phyloP scores from a whole-genome alignment of 768 basidiomycete genomes.

The Tubosaeta brunneosetosa region DNA sequence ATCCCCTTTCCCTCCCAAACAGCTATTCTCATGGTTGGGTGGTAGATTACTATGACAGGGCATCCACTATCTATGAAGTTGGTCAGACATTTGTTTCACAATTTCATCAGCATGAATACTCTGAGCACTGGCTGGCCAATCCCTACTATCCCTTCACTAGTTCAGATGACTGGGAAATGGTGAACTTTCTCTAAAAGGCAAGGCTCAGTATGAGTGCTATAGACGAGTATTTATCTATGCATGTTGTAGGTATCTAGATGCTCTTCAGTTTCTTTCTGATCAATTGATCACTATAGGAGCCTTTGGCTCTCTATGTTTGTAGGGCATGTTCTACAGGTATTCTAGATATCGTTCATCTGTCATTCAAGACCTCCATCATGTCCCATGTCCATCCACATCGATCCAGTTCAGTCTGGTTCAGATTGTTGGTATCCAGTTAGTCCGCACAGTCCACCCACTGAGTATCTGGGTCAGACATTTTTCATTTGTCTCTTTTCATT shows the following conservation, averaged over 20 bases:
- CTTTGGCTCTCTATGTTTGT: too few relatives aligned
- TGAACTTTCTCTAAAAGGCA: background rate
- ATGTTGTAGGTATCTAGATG: background rate
- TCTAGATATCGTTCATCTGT: too few relatives aligned
- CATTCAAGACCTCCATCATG: too few relatives aligned
- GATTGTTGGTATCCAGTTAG: too few relatives aligned
- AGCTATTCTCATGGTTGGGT: background rate
- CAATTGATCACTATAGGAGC: background rate
- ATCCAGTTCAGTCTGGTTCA: too few relatives aligned
- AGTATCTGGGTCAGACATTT: too few relatives aligned
- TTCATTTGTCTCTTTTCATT: too few relatives aligned
- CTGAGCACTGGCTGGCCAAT: background rate
- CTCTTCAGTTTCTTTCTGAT: background rate
- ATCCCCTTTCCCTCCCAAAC: background rate
- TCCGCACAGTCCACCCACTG: too few relatives aligned
- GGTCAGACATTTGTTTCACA: background rate
- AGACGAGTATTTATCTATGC: background rate
- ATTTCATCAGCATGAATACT: background rate
- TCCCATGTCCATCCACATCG: too few relatives aligned
- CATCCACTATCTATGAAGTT: background rate
- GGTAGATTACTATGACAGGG: background rate
- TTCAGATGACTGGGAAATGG: background rate
- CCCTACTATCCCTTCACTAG: background rate
- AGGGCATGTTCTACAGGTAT: too few relatives aligned
- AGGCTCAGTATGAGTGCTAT: background rate